Conservation (phyloP, 495 filamentous ascomycete species). For the Rusavskia elegans region DNA sequence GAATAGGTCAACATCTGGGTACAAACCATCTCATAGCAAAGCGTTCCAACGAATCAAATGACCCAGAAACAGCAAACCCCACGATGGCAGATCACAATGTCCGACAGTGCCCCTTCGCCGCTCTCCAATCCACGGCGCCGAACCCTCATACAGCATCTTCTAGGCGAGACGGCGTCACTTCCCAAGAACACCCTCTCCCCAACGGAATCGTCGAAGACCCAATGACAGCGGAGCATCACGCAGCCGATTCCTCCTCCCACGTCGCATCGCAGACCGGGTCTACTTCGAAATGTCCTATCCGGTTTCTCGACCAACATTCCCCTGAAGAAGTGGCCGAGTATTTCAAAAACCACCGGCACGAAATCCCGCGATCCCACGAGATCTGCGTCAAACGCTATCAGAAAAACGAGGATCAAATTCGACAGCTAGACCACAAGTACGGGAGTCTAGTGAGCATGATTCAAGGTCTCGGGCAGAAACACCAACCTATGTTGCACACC, state of each 20-base stretch:
- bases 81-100: too few relatives aligned
- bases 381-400: conserved; percentile 81
- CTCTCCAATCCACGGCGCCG: background rate
- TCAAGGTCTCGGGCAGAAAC: conserved; percentile 64
- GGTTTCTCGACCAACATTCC: conserved; percentile 74
- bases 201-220: conserved; percentile 17
- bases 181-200: background rate
- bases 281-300: conserved; percentile 65
- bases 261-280: conserved; percentile 32
- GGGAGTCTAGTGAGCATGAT: conserved; percentile 84
- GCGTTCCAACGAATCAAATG: background rate
- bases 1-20: background rate
- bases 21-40: background rate
- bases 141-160: background rate
- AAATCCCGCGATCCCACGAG: conserved; percentile 78
- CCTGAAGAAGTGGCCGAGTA: conserved; percentile 83
- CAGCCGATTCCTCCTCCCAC: conserved; percentile 28
- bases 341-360: conserved; percentile 82
- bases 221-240: conserved; percentile 27
- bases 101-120: background rate
- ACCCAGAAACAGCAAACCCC: background rate
- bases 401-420: conserved; percentile 62
- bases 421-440: conserved; percentile 79
- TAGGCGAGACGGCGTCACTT: background rate
- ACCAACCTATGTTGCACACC: conserved; percentile 61